phyloP scores from a whole-genome alignment of 2,329 filamentous ascomycete species.

The Ascochyta lentis region DNA sequence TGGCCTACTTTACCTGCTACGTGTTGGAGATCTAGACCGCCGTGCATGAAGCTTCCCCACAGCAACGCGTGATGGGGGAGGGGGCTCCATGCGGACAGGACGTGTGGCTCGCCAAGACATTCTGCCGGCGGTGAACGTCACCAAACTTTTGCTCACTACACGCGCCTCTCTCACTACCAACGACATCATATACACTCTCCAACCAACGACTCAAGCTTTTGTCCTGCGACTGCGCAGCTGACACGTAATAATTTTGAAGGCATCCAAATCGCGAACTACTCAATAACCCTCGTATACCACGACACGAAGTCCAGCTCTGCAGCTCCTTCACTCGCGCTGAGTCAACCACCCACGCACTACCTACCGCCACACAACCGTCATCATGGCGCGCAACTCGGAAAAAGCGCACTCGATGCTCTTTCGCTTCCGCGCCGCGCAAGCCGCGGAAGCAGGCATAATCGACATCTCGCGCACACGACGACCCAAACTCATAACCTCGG shows the following conservation, averaged over 20 bases:
- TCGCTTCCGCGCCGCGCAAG: slow-evolving; percentile 97
- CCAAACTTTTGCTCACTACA: slow-evolving; percentile 42
- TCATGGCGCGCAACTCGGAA: slow-evolving; percentile 88
- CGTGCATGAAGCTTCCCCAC: slow-evolving; percentile 1
- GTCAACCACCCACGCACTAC: neutral
- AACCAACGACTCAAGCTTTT: slow-evolving; percentile 14
- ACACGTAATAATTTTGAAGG: neutral
- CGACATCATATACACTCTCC: slow-evolving; percentile 6
- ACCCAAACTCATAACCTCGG: slow-evolving; percentile 87
- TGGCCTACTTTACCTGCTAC: slow-evolving; percentile 7
- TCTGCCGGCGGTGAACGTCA: slow-evolving; percentile 29
- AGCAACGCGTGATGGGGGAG: slow-evolving; percentile 2
- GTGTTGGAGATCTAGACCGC: neutral
- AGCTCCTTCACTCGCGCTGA: neutral
- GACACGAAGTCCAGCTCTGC: neutral
- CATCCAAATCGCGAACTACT: neutral
- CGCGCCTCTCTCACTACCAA: slow-evolving; percentile 29
- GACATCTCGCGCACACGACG: slow-evolving; percentile 89
- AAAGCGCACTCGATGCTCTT: slow-evolving; percentile 99
- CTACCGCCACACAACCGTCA: slow-evolving; percentile 27
- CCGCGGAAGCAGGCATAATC: slow-evolving; percentile 93
- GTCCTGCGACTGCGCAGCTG: slow-evolving; percentile 39
- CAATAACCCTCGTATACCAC: neutral
- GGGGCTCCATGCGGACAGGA: slow-evolving; percentile 1
- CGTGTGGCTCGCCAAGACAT: slow-evolving; percentile 28